phyloP scores from a whole-genome alignment of 192 early-diverging fungal species.

The Backusella psychrophila region DNA sequence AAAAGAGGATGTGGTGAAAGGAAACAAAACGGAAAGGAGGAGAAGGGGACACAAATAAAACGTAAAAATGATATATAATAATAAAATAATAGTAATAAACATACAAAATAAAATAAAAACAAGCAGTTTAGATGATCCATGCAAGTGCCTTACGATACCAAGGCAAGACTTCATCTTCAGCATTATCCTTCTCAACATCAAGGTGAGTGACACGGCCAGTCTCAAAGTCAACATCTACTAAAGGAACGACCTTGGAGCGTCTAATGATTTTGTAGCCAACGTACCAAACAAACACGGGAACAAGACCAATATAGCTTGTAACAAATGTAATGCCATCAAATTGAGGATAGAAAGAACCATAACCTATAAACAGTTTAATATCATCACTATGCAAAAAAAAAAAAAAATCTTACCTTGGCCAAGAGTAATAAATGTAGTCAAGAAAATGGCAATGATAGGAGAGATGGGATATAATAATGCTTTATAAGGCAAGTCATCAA shows the following conservation, averaged over 20 bases:
- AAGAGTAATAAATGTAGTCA: conserved; percentile 58
- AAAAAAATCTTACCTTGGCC: conserved; percentile 59
- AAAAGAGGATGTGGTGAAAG: not conserved
- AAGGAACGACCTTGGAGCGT: conserved; percentile 55
- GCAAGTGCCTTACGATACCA: conserved; percentile 8
- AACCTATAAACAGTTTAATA: conserved; percentile 24
- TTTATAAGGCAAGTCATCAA: conserved; percentile 62
- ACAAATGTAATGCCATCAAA: conserved; percentile 53
- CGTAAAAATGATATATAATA: not conserved
- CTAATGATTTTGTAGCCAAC: conserved; percentile 59
- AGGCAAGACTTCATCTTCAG: not conserved
- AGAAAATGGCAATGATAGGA: conserved; percentile 58
- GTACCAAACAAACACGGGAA: conserved; percentile 56
- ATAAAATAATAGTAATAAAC: not conserved
- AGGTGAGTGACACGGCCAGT: conserved; percentile 40
- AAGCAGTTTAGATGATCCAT: conserved; percentile 1
- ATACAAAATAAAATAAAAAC: not conserved
- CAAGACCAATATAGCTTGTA: conserved; percentile 56
- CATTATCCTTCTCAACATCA: conserved; percentile 20
- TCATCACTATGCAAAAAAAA: too few relatives aligned
- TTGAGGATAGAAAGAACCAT: conserved; percentile 46
- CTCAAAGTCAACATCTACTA: conserved; percentile 61
- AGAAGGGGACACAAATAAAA: not conserved
- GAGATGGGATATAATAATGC: conserved; percentile 66
- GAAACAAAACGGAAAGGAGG: not conserved